Percentiles rank a stretch among this genome's conserved stretches.
Evolutionary conservation across 257 asterid species (phyloP).

Genomic region (Ligustrum vulgare): DNA sequence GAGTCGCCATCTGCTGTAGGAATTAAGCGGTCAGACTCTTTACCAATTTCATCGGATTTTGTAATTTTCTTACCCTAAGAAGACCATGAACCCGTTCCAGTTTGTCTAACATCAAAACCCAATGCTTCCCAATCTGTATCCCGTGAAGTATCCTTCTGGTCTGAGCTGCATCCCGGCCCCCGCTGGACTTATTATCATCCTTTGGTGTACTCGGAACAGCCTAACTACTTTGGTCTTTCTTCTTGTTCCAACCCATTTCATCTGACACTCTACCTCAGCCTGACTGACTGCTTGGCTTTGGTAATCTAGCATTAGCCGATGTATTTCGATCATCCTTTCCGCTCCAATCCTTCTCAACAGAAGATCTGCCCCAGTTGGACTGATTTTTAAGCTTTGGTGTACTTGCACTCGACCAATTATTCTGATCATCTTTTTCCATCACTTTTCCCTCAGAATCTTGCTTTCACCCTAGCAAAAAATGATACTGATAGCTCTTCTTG

Average conservation of each 20-base stretch:
- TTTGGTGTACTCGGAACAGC: constrained; percentile 17
- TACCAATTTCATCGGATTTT: constrained; percentile 15
- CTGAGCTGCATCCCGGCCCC: constrained; percentile 31
- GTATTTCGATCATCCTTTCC: constrained; percentile 11
- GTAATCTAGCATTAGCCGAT: background rate
- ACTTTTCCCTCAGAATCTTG: background rate
- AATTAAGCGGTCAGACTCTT: constrained; percentile 8
- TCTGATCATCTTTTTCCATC: constrained; percentile 33
- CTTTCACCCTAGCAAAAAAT: constrained; percentile 23
- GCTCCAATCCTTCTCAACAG: constrained; percentile 29
- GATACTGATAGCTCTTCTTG: constrained; percentile 16
- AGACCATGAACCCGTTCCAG: constrained; percentile 25
- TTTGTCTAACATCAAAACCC: constrained; percentile 6
- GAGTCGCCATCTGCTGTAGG: constrained; percentile 13
- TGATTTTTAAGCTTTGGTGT: constrained; percentile 11
- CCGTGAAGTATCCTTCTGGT: constrained; percentile 23
- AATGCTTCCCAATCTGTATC: constrained; percentile 30
- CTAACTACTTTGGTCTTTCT: constrained; percentile 15
- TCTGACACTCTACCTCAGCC: constrained; percentile 6
- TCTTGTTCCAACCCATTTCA: background rate
- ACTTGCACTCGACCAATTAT: constrained; percentile 28
- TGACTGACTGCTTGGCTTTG: background rate
- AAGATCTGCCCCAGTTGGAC: constrained; percentile 32
- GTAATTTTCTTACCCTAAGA: constrained; percentile 30
- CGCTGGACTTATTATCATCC: constrained; percentile 23